Base-by-base conservation (phyloP, 2,329 filamentous ascomycete species). In the Aspergillus sp. region DNA sequence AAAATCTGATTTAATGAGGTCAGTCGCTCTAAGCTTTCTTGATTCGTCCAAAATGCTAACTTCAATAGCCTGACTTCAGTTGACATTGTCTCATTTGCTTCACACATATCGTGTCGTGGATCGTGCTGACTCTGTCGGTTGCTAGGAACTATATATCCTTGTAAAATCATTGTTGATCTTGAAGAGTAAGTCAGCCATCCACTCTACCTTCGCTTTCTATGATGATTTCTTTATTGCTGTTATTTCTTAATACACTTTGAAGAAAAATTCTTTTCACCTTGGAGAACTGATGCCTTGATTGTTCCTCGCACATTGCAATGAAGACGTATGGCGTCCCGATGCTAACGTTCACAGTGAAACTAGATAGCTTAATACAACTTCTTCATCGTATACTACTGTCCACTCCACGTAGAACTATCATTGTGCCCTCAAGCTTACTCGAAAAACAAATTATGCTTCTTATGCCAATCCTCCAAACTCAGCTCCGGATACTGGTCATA, bases 1-100 rank as follows among this genome's bases (percentile, higher is more conserved):
- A 85, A 86, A 88, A 86, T 88, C 86, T 88, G 86, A 88, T 88
- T 87, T 87, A 88, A 87, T 87, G 85, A 87, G 85, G 85, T 83
- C 72, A 70, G 79, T 76, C 48, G 5, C 13, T 19, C 51, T 11
- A 15, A 15, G 13, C 53, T 50, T 30, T 45, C 13, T 15, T 25
- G 23, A 25, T 11, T 23, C 11, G 5, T 53, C 61, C 51, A 54
- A 51, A 54, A 51, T 67, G 72, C 78, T 81, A 71, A 80, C 69
- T 56, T 62, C 63, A 61, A 51, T 67, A 80, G 75, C 74, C 75
- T 78, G 76, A 79, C 68, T 71, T 68, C 73, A 75, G 75, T 77
- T 78, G 75, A 75, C 73, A 73, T 71, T 68, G 69, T 58, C 69
- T 67, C 59, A 68, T 25, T 41, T 58, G 25, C 51, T 59, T 61